A percentile compares a stretch with the other conserved stretches of the same genome.
Conservation (phyloP, 305 asterid species). For the Fraxinus sp. region DNA sequence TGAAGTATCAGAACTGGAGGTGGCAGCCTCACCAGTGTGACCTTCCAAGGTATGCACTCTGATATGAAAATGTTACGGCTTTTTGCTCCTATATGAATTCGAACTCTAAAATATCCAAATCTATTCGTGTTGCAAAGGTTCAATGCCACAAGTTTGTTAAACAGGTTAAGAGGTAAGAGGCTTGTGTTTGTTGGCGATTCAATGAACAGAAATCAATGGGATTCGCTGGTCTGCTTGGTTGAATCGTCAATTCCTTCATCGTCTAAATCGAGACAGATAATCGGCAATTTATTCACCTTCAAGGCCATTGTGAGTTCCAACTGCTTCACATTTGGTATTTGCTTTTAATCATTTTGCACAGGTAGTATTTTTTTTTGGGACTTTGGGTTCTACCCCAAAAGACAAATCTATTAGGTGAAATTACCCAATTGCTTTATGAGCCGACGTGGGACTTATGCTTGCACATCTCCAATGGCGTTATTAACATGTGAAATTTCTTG, state of each 20-base stretch:
- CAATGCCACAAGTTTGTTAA: slow-evolving; percentile 65
- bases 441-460: not conserved
- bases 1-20: slow-evolving; percentile 69
- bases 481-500: not conserved
- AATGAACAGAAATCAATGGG: slow-evolving; percentile 84
- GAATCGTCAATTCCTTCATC: slow-evolving; percentile 56
- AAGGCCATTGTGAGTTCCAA: slow-evolving; percentile 57
- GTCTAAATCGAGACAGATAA: slow-evolving; percentile 63
- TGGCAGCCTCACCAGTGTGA: slow-evolving; percentile 91
- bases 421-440: not conserved
- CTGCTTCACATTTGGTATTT: not conserved
- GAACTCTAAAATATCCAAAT: not conserved
- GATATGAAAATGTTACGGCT: not conserved
- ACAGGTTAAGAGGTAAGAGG: slow-evolving; percentile 72
- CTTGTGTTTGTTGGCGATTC: slow-evolving; percentile 88
- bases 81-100: not conserved
- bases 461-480: not conserved
- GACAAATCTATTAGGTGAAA: not conserved
- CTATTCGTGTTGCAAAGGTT: slow-evolving; percentile 44
- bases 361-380: not conserved
- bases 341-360: not conserved
- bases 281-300: slow-evolving; percentile 73
- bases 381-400: not conserved
- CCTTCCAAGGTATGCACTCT: slow-evolving; percentile 59
- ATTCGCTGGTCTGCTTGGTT: slow-evolving; percentile 77